Percentiles rank a stretch among this genome's conserved stretches.
Conservation (phyloP, 331 rosid species). For the Malus hybrid region DNA sequence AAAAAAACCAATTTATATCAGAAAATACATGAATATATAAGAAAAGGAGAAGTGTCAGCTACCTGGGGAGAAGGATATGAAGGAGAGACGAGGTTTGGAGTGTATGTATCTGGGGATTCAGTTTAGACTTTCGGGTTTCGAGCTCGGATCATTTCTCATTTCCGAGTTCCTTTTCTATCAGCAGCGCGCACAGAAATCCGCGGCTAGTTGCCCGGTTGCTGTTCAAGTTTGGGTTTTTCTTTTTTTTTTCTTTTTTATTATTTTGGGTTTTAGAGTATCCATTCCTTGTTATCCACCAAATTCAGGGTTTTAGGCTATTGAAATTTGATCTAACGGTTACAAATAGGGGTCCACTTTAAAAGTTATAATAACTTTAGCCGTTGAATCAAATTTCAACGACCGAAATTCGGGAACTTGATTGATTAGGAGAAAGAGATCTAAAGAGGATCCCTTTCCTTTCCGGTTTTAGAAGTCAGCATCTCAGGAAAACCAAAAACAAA, state of each 20-base stretch:
- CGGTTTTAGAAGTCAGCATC: no score
- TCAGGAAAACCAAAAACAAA: no score
- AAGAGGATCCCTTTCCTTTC: no score
- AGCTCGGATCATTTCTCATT: background rate
- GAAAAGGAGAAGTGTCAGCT: background rate
- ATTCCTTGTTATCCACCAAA: no score
- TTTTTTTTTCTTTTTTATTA: background rate
- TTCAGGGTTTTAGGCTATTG: no score
- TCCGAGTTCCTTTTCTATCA: background rate
- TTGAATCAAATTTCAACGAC: no score
- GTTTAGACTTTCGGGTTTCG: background rate
- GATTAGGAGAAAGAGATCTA: no score
- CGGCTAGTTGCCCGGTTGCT: background rate
- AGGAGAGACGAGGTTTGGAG: background rate
- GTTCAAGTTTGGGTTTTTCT: background rate
- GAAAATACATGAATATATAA: background rate
- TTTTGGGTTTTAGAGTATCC: background rate
- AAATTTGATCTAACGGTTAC: no score
- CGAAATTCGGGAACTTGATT: no score
- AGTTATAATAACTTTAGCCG: no score
- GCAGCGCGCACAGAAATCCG: background rate
- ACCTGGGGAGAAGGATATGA: background rate
- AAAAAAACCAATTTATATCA: background rate
- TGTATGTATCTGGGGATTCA: background rate
- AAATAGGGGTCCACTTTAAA: no score